Evolutionary conservation across 768 basidiomycete genomes (phyloP).

Genomic region (Megacollybia marginata): DNA sequence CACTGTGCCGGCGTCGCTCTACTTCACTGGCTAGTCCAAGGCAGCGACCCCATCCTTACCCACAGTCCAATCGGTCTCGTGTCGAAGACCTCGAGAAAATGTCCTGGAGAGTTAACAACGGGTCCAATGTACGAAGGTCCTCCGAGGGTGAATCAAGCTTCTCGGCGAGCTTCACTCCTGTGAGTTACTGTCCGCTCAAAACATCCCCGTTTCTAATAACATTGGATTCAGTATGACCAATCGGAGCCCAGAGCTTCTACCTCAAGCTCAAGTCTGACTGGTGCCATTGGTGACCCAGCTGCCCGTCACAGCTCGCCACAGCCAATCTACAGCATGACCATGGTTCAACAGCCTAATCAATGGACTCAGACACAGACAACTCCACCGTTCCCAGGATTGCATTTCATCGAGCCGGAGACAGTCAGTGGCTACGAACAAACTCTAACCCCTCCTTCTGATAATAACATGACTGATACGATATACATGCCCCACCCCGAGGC

Average conservation of each 20-base stretch:
- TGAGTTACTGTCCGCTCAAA: too few species aligned
- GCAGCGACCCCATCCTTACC: constrained; percentile 28
- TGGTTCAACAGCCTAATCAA: constrained; percentile 19
- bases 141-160: constrained; percentile 30
- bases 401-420: neutral
- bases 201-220: too few species aligned
- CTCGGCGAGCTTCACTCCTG: too few species aligned
- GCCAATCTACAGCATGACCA: constrained; percentile 18
- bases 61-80: constrained; percentile 19
- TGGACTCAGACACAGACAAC: constrained; percentile 4
- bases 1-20: constrained; percentile 24
- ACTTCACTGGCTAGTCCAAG: constrained; percentile 24
- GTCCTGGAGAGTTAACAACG: constrained; percentile 14
- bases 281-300: constrained; percentile 50
- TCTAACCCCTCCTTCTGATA: neutral
- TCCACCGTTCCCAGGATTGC: neutral
- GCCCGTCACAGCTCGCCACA: neutral
- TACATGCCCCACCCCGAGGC: constrained; percentile 7
- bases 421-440: neutral
- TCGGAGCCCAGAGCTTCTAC: neutral
- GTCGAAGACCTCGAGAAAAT: constrained; percentile 26
- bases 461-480: constrained; percentile 1
- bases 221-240: neutral
- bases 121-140: constrained; percentile 26
- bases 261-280: constrained; percentile 46